A percentile compares a stretch with the other conserved stretches of the same genome.
These are phyloP conservation scores for Sclerotinia nivalis DNA, from an alignment of 2,329 filamentous ascomycete species.

Conservation along the genomic window DNA sequence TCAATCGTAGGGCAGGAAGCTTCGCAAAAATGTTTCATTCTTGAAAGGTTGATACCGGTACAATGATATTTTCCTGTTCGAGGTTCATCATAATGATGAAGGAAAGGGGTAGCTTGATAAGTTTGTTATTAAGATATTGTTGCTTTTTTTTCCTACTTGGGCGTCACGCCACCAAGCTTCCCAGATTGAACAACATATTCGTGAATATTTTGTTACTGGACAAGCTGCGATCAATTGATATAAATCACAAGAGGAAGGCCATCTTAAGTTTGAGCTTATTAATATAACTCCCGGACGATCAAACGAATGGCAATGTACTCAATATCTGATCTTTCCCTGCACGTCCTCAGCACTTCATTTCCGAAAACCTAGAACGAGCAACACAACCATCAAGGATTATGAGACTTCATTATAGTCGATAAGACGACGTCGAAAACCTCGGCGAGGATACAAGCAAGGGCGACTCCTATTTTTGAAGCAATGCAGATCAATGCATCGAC, in stretches of 20 bases:
- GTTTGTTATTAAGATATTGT: neutral
- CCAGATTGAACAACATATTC: neutral
- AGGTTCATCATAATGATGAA: conserved; percentile 7
- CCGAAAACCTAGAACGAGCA: neutral
- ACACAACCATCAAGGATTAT: conserved; percentile 6
- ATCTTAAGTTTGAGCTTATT: conserved; percentile 9
- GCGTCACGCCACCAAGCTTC: neutral
- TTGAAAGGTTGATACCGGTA: neutral
- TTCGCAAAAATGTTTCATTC: neutral
- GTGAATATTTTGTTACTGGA: neutral
- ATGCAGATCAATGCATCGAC: conserved; percentile 12
- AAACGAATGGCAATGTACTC: conserved; percentile 15
- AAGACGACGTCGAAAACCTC: neutral
- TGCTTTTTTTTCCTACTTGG: neutral
- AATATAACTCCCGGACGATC: conserved; percentile 14
- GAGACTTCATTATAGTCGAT: neutral
- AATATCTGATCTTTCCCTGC: neutral
- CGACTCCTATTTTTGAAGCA: neutral
- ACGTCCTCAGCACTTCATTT: conserved; percentile 18
- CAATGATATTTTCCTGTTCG: neutral
- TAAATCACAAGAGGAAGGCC: neutral
- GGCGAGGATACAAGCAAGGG: conserved; percentile 13
- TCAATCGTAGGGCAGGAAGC: conserved; percentile 14
- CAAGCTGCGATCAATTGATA: neutral
- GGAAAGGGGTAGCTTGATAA: neutral